Conservation (phyloP, 2,329 filamentous ascomycete genomes). For the Trichophyton equinum region DNA sequence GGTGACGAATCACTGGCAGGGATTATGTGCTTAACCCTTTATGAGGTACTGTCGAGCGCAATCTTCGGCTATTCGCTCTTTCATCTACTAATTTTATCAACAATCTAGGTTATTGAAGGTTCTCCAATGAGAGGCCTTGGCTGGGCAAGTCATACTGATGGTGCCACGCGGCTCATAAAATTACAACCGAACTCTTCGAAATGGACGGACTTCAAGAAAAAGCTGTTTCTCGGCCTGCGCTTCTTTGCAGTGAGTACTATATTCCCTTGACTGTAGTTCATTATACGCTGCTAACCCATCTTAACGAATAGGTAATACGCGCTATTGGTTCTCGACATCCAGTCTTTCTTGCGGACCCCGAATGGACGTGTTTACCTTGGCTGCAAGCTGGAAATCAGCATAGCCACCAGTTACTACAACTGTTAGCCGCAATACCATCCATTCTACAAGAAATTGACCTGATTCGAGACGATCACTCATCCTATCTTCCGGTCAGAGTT, state of each 20-base stretch:
- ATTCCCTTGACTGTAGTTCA: not conserved
- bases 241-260: not conserved
- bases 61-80: not conserved
- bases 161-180: not conserved
- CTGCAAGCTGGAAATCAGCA: not conserved
- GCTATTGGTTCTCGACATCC: not conserved
- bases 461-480: not conserved
- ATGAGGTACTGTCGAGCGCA: not conserved
- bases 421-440: not conserved
- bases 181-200: not conserved
- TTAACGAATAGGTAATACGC: not conserved
- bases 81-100: not conserved
- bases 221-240: not conserved
- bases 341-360: not conserved
- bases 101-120: not conserved
- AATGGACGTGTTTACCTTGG: slow-evolving; percentile 1
- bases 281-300: not conserved
- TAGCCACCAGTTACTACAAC: not conserved
- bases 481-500: not conserved
- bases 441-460: not conserved
- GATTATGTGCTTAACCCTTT: not conserved
- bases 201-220: not conserved
- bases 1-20: slow-evolving; percentile 1
- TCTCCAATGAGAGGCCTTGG: slow-evolving; percentile 5
- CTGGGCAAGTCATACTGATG: slow-evolving; percentile 5